These are phyloP conservation scores for Puccinellia tenuiflora DNA, from an alignment of 176 grass and related monocot species.

Conservation along the genomic window DNA sequence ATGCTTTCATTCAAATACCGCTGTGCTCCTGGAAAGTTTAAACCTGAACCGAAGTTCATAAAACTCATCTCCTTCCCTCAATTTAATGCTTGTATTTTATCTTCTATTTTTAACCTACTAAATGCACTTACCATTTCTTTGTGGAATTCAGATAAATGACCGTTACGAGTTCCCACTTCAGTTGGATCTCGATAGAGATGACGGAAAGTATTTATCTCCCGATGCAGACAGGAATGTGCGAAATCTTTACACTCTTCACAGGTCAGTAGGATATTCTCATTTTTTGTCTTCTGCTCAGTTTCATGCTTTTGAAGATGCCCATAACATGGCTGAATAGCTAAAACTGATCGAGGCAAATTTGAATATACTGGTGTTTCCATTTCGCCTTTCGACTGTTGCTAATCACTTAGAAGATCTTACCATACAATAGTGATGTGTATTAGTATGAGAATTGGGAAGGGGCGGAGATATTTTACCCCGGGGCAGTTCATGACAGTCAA, in stretches of 20 bases:
- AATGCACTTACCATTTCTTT: constrained; percentile 32
- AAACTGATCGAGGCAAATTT: not conserved
- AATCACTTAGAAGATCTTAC: not conserved
- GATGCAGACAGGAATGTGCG: constrained; percentile 90
- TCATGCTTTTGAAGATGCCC: not conserved
- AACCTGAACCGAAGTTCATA: not conserved
- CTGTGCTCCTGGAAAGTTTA: not conserved
- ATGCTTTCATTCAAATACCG: not conserved
- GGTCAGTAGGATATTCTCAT: constrained; percentile 32
- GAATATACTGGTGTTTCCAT: not conserved
- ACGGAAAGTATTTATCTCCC: constrained; percentile 91
- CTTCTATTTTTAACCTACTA: not conserved
- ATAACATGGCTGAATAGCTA: constrained; percentile 6
- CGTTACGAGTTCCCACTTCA: constrained; percentile 97
- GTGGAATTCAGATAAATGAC: constrained; percentile 90
- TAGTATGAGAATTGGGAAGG: not conserved
- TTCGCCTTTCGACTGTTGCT: not conserved
- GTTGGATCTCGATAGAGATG: constrained; percentile 94
- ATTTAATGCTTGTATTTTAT: not conserved
- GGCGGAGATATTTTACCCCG: not conserved
- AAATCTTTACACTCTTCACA: constrained; percentile 97
- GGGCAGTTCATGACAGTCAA: not conserved
- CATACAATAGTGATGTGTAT: not conserved
- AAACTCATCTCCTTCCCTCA: not conserved
- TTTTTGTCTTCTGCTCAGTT: constrained; percentile 6